phyloP scores from a whole-genome alignment of 202 grass and related monocot species.

The Saccharum hybrid region DNA sequence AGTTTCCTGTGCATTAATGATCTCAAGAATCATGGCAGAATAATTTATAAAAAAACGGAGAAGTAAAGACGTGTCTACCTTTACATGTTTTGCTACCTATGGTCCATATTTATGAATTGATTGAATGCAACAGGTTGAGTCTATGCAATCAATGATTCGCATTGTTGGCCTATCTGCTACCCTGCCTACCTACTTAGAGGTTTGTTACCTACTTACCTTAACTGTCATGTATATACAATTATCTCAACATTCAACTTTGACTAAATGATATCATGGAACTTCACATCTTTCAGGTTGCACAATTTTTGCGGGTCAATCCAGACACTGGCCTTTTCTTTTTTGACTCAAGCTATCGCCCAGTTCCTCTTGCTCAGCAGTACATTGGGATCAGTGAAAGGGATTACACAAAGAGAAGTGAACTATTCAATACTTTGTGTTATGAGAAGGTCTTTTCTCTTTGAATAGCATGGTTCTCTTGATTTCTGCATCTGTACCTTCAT shows the following conservation, averaged over 20 bases:
- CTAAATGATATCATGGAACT: slow-evolving; percentile 32
- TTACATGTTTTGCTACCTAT: slow-evolving; percentile 35
- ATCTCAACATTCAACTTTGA: slow-evolving; percentile 17
- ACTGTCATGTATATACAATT: slow-evolving; percentile 28
- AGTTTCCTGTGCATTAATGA: slow-evolving; percentile 36
- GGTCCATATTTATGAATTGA: slow-evolving; percentile 46
- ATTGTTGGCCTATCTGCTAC: slow-evolving; percentile 98
- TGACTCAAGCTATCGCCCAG: slow-evolving; percentile 90
- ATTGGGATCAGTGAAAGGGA: slow-evolving; percentile 95
- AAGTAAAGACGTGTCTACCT: slow-evolving; percentile 21
- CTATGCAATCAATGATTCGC: slow-evolving; percentile 94
- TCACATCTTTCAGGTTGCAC: slow-evolving; percentile 79
- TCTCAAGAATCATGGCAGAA: slow-evolving; percentile 28
- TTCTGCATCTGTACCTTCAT: slow-evolving; percentile 18
- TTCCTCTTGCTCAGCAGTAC: slow-evolving; percentile 96
- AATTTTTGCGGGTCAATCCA: slow-evolving; percentile 92
- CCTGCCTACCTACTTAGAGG: slow-evolving; percentile 94
- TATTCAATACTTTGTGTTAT: slow-evolving; percentile 88
- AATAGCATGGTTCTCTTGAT: slow-evolving; percentile 21
- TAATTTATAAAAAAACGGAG: slow-evolving; percentile 14
- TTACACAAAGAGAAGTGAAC: slow-evolving; percentile 66
- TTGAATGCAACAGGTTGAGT: slow-evolving; percentile 81
- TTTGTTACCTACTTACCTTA: slow-evolving; percentile 51
- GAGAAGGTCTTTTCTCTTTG: slow-evolving; percentile 67
- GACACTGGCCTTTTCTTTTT: slow-evolving; percentile 91